A percentile compares a stretch with the other conserved stretches of the same genome.
Conservation (phyloP, 2,329 filamentous ascomycete genomes). For the Fusarium oligoseptatum region DNA sequence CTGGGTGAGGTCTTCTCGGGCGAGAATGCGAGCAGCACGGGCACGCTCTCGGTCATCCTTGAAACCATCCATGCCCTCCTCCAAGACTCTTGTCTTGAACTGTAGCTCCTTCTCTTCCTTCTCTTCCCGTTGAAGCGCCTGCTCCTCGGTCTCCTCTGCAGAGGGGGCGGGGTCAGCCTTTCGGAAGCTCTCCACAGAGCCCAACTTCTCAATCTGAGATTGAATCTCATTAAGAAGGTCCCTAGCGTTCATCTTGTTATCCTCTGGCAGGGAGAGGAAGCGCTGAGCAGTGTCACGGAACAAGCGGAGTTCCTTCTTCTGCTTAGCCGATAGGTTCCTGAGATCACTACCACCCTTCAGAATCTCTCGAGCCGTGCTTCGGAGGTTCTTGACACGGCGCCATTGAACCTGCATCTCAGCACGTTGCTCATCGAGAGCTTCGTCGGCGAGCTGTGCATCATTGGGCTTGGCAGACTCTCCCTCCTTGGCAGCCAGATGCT, state of each 20-base stretch:
- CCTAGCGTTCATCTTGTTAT: slow-evolving; percentile 44
- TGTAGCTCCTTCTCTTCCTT: slow-evolving; percentile 36
- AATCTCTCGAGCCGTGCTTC: slow-evolving; percentile 51
- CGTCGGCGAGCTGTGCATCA: slow-evolving; percentile 38
- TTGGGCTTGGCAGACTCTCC: slow-evolving; percentile 36
- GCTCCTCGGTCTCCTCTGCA: slow-evolving; percentile 33
- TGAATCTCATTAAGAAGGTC: slow-evolving; percentile 52
- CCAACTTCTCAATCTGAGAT: slow-evolving; percentile 51
- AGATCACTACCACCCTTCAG: slow-evolving; percentile 59
- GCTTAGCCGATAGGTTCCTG: slow-evolving; percentile 71
- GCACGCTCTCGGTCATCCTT: slow-evolving; percentile 50
- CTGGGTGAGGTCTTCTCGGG: slow-evolving; percentile 53
- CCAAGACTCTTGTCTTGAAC: slow-evolving; percentile 50
- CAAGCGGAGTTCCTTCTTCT: slow-evolving; percentile 81
- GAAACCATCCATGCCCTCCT: slow-evolving; percentile 53
- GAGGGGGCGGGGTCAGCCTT: slow-evolving; percentile 43
- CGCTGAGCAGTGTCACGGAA: slow-evolving; percentile 76
- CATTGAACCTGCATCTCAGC: slow-evolving; percentile 45
- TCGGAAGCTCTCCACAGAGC: slow-evolving; percentile 49
- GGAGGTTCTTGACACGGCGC: slow-evolving; percentile 43
- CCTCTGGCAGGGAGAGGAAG: slow-evolving; percentile 63
- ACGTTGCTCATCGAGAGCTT: slow-evolving; percentile 22
- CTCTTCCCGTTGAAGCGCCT: slow-evolving; percentile 33
- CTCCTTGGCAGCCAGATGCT: slow-evolving; percentile 37
- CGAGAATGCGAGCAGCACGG: slow-evolving; percentile 51